Evolutionary conservation across 2,329 filamentous ascomycete genomes (phyloP), one percentile per base, ranked within the genome.

Genomic region (Madurella mycetomatis): DNA sequence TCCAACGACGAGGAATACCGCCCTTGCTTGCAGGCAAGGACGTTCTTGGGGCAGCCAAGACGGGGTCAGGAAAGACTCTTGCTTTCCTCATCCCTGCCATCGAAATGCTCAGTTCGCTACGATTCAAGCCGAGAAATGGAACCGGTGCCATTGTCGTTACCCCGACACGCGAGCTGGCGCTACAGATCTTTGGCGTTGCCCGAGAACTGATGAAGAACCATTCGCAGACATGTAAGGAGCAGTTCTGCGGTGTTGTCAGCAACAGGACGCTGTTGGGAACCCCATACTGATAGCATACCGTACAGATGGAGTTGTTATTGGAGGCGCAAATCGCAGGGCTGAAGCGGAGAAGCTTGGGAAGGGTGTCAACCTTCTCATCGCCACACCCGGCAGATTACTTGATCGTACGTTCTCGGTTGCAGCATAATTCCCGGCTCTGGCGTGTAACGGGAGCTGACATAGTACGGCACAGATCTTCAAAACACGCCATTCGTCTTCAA

Each of bases 141-240:
- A 92, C 90, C 46, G 94, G 94, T 66, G 92, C 92, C 53, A 87
- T 97, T 61, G 84, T 97, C 17, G 88, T 97, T 32, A 94, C 92
- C 11, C 92, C 92, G 1, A 99, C 94, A 0, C 84, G 94, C 67
- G 94, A 99, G 75, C 76, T 97, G 56, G 94, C 94, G 0, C 81
- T 97, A 39, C 94, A 97, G 70, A 97, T 97, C 60, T 97, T 96
- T 65, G 91, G 91, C 57, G 94, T 97, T 31, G 94, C 92, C 1
- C 80, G 91, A 55, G 92, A 97, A 73, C 82, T 99, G 51, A 92
- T 97, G 87, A 85, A 86, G 62, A 83, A 91, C 71, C 92, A 97
- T 74, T 92, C 88, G n/a, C 92, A 84, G 47, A 60, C 62, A 50
- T 69, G 54, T 60, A 49, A 19, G 59, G 44, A 5, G 12, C 30